A percentile compares a stretch with the other conserved stretches of the same genome.
Evolutionary conservation across 2,329 filamentous ascomycete species (phyloP).

Genomic region (Cladosporium sp.): DNA sequence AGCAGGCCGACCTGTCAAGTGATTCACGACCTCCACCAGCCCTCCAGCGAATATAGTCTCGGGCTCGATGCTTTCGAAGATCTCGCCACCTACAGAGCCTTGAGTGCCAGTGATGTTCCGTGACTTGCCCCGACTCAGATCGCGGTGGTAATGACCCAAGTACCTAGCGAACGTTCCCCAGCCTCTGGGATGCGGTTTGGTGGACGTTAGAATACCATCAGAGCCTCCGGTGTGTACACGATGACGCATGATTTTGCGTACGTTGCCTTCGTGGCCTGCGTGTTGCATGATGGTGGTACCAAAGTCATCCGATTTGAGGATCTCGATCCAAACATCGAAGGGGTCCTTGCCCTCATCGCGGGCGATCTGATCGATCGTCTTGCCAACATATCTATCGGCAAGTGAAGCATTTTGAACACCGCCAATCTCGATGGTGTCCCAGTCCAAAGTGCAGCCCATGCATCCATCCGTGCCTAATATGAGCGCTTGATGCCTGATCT

Average conservation of each 20-base stretch:
- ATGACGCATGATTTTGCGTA: slow-evolving; percentile 26
- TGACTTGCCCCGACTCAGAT: slow-evolving; percentile 19
- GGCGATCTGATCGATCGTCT: slow-evolving; percentile 25
- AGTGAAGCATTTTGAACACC: slow-evolving; percentile 23
- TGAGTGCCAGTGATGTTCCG: slow-evolving; percentile 22
- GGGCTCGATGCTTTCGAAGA: slow-evolving; percentile 19
- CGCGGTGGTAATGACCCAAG: slow-evolving; percentile 26
- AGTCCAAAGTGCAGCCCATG: slow-evolving; percentile 25
- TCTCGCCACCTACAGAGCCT: slow-evolving; percentile 1
- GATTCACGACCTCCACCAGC: slow-evolving; percentile 25
- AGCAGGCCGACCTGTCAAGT: slow-evolving; percentile 25
- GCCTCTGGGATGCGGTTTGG: slow-evolving; percentile 27
- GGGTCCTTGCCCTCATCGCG: slow-evolving; percentile 20
- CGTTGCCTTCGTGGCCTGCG: slow-evolving; percentile 26
- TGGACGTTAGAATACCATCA: slow-evolving; percentile 26
- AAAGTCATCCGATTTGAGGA: slow-evolving; percentile 26
- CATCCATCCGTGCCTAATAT: slow-evolving; percentile 26
- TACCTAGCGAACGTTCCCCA: slow-evolving; percentile 29
- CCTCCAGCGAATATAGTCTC: slow-evolving; percentile 26
- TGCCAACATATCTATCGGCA: slow-evolving; percentile 21
- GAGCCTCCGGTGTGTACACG: slow-evolving; percentile 24
- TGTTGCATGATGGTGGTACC: slow-evolving; percentile 26
- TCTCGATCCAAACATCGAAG: slow-evolving; percentile 25
- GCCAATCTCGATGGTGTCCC: slow-evolving; percentile 26
- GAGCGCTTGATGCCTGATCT: slow-evolving; percentile 23